Percentiles rank a stretch among this genome's conserved stretches.
Evolutionary conservation across 2,329 filamentous ascomycete genomes (phyloP).

Genomic region (Metarhizium guizhouense): DNA sequence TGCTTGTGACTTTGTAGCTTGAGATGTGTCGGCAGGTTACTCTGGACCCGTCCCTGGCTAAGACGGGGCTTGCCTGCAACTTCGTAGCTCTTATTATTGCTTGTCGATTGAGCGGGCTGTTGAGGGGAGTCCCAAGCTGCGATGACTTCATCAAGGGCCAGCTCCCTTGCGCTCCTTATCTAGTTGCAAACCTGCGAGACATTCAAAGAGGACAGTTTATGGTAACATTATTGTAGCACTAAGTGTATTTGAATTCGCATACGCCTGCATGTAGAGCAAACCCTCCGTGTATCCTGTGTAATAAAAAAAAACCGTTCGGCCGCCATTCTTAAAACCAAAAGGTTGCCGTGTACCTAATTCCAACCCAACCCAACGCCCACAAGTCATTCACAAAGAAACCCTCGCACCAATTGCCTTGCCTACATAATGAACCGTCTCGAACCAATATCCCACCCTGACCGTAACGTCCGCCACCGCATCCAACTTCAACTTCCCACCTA

Average conservation of each 20-base stretch:
- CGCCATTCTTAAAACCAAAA: not conserved
- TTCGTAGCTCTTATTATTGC: not conserved
- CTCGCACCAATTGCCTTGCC: constrained; percentile 63
- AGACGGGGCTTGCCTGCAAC: too few species aligned
- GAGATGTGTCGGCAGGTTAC: too few species aligned
- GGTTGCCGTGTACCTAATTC: not conserved
- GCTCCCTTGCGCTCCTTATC: not conserved
- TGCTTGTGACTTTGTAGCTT: not conserved
- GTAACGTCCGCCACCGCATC: constrained; percentile 70
- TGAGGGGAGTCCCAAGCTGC: not conserved
- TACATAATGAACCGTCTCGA: constrained; percentile 60
- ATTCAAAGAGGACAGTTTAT: not conserved
- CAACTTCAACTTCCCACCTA: constrained; percentile 72
- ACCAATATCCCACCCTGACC: constrained; percentile 67
- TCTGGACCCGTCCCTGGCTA: too few species aligned
- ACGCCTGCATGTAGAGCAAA: not conserved
- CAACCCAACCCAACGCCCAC: not conserved
- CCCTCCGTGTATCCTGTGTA: not conserved
- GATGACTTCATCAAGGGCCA: not conserved
- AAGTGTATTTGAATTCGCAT: not conserved
- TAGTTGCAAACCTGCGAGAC: not conserved
- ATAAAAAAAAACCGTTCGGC: not conserved
- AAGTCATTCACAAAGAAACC: constrained; percentile 20
- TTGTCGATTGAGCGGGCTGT: not conserved
- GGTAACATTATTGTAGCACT: not conserved